Conservation (phyloP, 192 early-diverging fungal genomes). For the Backusella parvicylindrica region DNA sequence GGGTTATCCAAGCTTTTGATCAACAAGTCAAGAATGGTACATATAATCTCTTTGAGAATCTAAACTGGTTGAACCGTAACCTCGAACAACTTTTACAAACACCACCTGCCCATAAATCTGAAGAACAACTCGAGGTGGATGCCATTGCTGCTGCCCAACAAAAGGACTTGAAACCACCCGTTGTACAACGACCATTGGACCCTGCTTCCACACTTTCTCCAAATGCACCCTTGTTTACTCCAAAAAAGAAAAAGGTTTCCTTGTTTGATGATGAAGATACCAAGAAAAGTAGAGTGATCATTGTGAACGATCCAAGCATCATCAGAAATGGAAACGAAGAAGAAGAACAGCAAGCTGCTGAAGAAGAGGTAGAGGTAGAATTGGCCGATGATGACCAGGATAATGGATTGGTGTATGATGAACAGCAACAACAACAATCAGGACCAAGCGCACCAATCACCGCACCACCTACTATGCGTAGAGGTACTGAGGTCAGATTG, state of each 20-base stretch:
- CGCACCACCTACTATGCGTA: not conserved
- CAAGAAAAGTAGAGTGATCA: conserved; percentile 24
- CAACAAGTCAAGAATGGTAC: not conserved
- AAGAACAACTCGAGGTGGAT: not conserved
- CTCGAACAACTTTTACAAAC: not conserved
- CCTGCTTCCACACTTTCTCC: not conserved
- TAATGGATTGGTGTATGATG: not conserved
- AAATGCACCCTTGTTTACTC: not conserved
- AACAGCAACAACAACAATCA: not conserved
- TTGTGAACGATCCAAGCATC: conserved; percentile 10
- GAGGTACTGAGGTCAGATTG: conserved; percentile 75
- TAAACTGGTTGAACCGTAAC: conserved; percentile 12
- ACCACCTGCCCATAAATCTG: not conserved
- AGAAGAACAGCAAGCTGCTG: not conserved
- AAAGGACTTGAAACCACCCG: not conserved
- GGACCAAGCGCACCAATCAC: not conserved
- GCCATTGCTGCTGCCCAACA: not conserved
- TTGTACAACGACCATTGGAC: not conserved
- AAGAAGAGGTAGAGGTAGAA: not conserved
- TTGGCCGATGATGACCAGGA: not conserved
- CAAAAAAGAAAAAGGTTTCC: not conserved
- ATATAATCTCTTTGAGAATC: not conserved
- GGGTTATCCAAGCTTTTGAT: not conserved
- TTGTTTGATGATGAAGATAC: conserved; percentile 25
- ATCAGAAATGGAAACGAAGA: not conserved